A percentile compares a stretch with the other conserved stretches of the same genome.
Conservation (phyloP, 306 rosid genomes). For the Ormosia semicastrata region DNA sequence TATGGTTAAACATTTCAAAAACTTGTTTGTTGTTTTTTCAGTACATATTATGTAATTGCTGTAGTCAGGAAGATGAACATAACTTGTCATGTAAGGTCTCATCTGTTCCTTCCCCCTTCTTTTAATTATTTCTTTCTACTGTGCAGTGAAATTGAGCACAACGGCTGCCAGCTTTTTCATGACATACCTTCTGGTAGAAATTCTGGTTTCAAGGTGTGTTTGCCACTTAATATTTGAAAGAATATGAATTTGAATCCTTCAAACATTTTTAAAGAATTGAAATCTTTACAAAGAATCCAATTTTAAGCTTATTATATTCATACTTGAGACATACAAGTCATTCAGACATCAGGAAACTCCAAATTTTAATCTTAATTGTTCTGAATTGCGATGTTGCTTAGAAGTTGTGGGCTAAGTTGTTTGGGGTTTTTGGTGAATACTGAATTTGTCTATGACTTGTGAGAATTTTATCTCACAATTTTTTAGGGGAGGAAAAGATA, state of each 20-base stretch:
- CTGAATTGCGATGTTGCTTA: neutral
- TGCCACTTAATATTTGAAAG: slow-evolving; percentile 18
- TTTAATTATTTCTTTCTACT: slow-evolving; percentile 10
- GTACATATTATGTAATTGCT: slow-evolving; percentile 15
- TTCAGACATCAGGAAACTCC: slow-evolving; percentile 1
- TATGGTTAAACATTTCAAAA: slow-evolving; percentile 29
- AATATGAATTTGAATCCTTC: neutral
- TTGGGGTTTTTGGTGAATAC: slow-evolving; percentile 2
- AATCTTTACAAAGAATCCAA: slow-evolving; percentile 4
- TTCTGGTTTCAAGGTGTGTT: slow-evolving; percentile 87
- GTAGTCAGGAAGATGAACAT: slow-evolving; percentile 1
- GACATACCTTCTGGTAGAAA: slow-evolving; percentile 80
- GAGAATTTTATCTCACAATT: neutral
- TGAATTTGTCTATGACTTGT: neutral
- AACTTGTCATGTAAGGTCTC: slow-evolving; percentile 1
- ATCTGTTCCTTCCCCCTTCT: neutral
- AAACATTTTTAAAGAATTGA: slow-evolving; percentile 1
- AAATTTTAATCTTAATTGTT: neutral
- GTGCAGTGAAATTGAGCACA: slow-evolving; percentile 88
- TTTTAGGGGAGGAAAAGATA: neutral
- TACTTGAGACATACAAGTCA: slow-evolving; percentile 6
- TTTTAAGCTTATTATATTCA: neutral
- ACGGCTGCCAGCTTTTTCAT: slow-evolving; percentile 74
- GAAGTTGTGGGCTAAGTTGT: neutral
- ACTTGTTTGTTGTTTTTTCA: slow-evolving; percentile 3